phyloP scores from a whole-genome alignment of 2,329 filamentous ascomycete species.

The Capronia americana region DNA sequence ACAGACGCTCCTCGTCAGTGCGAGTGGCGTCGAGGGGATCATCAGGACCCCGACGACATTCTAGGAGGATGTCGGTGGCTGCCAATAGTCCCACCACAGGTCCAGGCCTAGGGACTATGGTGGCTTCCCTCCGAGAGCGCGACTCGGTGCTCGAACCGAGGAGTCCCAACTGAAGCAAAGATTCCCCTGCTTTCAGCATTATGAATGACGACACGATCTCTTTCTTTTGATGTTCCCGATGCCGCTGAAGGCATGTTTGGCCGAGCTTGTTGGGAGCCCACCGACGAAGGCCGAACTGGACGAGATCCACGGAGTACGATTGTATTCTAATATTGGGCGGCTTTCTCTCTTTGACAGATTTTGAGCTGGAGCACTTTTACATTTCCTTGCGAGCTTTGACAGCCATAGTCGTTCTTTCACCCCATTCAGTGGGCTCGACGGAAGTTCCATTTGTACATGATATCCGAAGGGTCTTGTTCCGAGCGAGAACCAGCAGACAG shows the following conservation, averaged over 20 bases:
- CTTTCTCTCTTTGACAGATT: slow-evolving; percentile 9
- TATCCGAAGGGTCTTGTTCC: neutral
- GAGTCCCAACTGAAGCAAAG: slow-evolving; percentile 31
- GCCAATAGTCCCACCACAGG: slow-evolving; percentile 13
- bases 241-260: slow-evolving; percentile 9
- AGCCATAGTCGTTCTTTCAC: slow-evolving; percentile 8
- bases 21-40: slow-evolving; percentile 51
- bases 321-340: slow-evolving; percentile 21
- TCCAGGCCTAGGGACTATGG: slow-evolving; percentile 42
- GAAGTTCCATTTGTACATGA: slow-evolving; percentile 14
- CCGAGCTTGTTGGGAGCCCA: slow-evolving; percentile 1
- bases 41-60: slow-evolving; percentile 45
- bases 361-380: slow-evolving; percentile 5
- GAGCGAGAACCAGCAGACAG: slow-evolving; percentile 3
- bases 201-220: slow-evolving; percentile 30
- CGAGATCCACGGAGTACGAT: slow-evolving; percentile 22
- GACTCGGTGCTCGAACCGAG: slow-evolving; percentile 35
- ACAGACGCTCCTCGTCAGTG: slow-evolving; percentile 68
- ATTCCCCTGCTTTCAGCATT: slow-evolving; percentile 31
- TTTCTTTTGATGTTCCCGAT: slow-evolving; percentile 20
- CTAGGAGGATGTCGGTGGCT: slow-evolving; percentile 34
- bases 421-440: neutral
- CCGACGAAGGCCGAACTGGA: slow-evolving; percentile 14
- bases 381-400: slow-evolving; percentile 19
- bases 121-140: slow-evolving; percentile 36